Evolutionary conservation across 306 rosid genomes (phyloP), one percentile per base, ranked within the genome.

Genomic region (Fragaria iinumae): DNA sequence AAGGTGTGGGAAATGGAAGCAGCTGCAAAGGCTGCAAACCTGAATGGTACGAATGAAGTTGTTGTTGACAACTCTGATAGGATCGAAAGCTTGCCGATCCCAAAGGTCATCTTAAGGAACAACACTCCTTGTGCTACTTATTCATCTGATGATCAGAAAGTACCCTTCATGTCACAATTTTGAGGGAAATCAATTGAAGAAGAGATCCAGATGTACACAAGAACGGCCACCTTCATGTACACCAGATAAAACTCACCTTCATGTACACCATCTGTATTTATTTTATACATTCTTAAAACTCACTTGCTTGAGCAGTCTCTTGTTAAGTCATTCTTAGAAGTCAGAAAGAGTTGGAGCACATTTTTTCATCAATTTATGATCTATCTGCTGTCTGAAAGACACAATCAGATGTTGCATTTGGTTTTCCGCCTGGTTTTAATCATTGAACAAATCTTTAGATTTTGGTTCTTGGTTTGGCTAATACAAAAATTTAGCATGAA

Each of bases 61-160:
- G 97, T 94, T 53, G 89, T 83, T 18, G 97, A 95, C 68, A 92
- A 88, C 77, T 77, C 87, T 10, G 78, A 62, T 65, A 64, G 62
- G 32, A 73, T 73, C 75, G 89, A 83, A 82, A 77, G 67, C 38
- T 60, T 71, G 62, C 85, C 83, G 69, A 80, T 81, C 75, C 86
- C 90, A 32, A 89, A 79, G 78, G 85, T 83, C 63, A 38, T 78
- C 60, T 69, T 87, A 29, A 76, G 64, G 69, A 86, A 73, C 50
- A 80, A 82, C 76, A 21, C 77, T 73, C 86, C 87, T 18, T 82
- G 93, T 81, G 85, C 89, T 52, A 69, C 97, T 52, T n/a, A 77
- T 74, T 95, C 97, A 53, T 86, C 92, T 20, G 90, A 95, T 85
- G 98, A 95, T 86, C 98, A 95, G 86, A 90, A 78, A 86, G 98